Percentiles rank a stretch among this genome's conserved stretches.
These are phyloP conservation scores for Herpetospermum pedunculosum DNA, from an alignment of 306 rosid species.

Conservation along the genomic window DNA sequence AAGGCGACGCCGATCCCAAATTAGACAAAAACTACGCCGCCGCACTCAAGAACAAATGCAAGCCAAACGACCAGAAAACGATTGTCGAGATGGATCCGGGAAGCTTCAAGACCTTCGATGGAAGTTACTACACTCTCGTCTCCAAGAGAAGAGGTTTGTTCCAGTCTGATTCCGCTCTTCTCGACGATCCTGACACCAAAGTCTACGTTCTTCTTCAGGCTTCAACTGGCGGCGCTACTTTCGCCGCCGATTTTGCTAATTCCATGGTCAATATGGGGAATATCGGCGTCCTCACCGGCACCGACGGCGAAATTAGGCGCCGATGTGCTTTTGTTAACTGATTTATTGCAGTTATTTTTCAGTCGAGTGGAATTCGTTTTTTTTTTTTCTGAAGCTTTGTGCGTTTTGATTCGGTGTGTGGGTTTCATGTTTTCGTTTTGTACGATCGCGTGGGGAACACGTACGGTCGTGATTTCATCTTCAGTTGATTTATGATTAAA, in stretches of 20 bases:
- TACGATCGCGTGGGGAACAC: background rate
- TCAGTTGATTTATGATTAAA: background rate
- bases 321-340: slow-evolving; percentile 12
- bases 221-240: slow-evolving; percentile 15
- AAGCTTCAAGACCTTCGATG: slow-evolving; percentile 29
- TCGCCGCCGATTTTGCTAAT: slow-evolving; percentile 19
- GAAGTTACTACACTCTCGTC: slow-evolving; percentile 20
- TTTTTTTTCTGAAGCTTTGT: background rate
- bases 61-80: slow-evolving; percentile 10
- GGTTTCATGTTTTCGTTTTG: background rate
- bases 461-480: background rate
- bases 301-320: slow-evolving; percentile 25
- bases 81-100: slow-evolving; percentile 43
- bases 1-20: slow-evolving; percentile 28
- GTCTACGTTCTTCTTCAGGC: slow-evolving; percentile 14
- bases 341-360: too few relatives aligned
- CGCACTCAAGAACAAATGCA: slow-evolving; percentile 19
- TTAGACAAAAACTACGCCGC: slow-evolving; percentile 19
- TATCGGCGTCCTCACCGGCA: slow-evolving; percentile 31
- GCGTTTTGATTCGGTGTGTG: background rate
- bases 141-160: slow-evolving; percentile 30
- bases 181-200: slow-evolving; percentile 20
- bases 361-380: too few relatives aligned
- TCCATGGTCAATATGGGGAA: slow-evolving; percentile 30
- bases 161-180: slow-evolving; percentile 34